A percentile compares a stretch with the other conserved stretches of the same genome.
Conservation (phyloP, 140 eudicot genomes). For the Oenanthe javanica region DNA sequence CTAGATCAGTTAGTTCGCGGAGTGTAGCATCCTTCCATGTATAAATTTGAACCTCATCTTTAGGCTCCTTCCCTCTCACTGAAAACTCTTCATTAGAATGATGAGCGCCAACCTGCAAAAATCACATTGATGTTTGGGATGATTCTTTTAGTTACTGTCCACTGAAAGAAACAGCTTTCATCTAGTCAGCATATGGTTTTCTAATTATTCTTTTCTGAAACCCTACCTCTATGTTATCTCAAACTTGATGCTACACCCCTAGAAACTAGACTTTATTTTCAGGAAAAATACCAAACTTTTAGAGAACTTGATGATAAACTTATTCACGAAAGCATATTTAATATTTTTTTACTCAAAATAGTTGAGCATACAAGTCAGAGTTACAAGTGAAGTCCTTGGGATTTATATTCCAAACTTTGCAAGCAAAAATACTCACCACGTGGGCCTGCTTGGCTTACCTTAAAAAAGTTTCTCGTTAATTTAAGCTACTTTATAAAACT, state of each 20-base stretch:
- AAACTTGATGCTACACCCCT: neutral
- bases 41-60: slow-evolving; percentile 94
- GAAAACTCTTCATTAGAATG: slow-evolving; percentile 73
- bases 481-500: too few species aligned
- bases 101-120: slow-evolving; percentile 65
- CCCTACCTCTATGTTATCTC: neutral
- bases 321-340: too few species aligned
- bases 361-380: neutral
- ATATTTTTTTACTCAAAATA: too few species aligned
- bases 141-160: neutral
- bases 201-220: neutral
- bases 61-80: slow-evolving; percentile 93
- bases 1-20: slow-evolving; percentile 92
- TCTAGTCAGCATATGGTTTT: neutral
- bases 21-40: slow-evolving; percentile 99
- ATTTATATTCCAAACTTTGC: neutral
- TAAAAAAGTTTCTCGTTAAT: too few species aligned
- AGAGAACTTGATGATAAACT: too few species aligned
- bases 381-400: neutral
- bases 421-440: neutral
- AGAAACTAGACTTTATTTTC: neutral
- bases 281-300: neutral
- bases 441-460: neutral
- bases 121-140: neutral
- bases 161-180: neutral